These are phyloP conservation scores for Sporisorium graminicola DNA, from an alignment of 1,284 basidiomycete species.

Conservation along the genomic window DNA sequence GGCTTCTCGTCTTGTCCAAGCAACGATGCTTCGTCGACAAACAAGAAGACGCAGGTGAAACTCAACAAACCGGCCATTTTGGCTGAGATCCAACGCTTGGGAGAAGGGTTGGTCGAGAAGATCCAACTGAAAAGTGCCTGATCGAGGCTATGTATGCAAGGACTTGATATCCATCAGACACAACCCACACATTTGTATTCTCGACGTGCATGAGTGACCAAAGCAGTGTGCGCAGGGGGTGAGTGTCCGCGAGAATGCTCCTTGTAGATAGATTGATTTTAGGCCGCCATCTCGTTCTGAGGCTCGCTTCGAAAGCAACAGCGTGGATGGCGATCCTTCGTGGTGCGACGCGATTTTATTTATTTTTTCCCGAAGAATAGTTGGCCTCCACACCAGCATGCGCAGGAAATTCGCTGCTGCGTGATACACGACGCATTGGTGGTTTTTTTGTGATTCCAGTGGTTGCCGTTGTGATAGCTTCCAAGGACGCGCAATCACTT, in stretches of 20 bases:
- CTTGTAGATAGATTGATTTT: no score
- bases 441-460: not conserved
- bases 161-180: not conserved
- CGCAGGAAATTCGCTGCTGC: conserved; percentile 3
- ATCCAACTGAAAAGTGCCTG: conserved; percentile 27
- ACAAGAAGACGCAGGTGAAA: conserved; percentile 70
- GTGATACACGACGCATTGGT: not conserved
- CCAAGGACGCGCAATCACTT: conserved; percentile 4
- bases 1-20: conserved; percentile 76
- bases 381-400: conserved; percentile 15
- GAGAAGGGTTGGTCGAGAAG: conserved; percentile 76
- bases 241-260: not conserved
- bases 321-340: not conserved
- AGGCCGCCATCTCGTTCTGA: no score
- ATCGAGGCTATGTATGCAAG: not conserved
- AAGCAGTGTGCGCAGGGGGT: not conserved
- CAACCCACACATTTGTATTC: not conserved
- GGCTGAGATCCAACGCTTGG: conserved; percentile 83
- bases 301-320: no score
- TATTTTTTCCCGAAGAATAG: not conserved
- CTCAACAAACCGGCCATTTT: conserved; percentile 81
- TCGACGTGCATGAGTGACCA: not conserved
- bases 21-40: not conserved
- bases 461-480: conserved; percentile 2
- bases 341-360: not conserved